phyloP scores from a whole-genome alignment of 2,329 filamentous ascomycete species.

The Alternaria solani region DNA sequence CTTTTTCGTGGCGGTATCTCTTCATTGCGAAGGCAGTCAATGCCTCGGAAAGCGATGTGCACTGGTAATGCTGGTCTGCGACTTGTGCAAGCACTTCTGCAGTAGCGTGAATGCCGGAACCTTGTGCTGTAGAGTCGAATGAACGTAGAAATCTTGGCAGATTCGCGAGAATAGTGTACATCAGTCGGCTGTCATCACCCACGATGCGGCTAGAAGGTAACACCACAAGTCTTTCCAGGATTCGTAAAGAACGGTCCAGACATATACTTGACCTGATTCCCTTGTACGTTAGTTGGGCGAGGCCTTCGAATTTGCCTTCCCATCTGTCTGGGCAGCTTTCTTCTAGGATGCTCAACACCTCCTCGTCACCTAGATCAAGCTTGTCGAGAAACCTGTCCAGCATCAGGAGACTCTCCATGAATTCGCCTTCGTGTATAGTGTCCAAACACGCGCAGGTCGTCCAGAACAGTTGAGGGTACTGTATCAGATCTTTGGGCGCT shows the following conservation, averaged over 20 bases:
- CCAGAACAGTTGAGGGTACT: slow-evolving; percentile 98
- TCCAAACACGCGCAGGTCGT: slow-evolving; percentile 95
- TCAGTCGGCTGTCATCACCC: slow-evolving; percentile 80
- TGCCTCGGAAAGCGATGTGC: slow-evolving; percentile 71
- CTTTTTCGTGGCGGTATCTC: slow-evolving; percentile 71
- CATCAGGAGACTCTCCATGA: slow-evolving; percentile 90
- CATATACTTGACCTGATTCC: slow-evolving; percentile 87
- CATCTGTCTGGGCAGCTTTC: slow-evolving; percentile 85
- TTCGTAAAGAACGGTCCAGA: slow-evolving; percentile 77
- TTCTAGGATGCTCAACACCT: slow-evolving; percentile 73
- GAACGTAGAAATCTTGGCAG: slow-evolving; percentile 83
- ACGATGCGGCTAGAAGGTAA: slow-evolving; percentile 82
- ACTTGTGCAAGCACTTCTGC: slow-evolving; percentile 75
- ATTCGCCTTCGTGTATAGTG: slow-evolving; percentile 95
- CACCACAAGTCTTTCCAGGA: slow-evolving; percentile 79
- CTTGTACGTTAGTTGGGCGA: slow-evolving; percentile 88
- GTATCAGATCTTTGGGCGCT: slow-evolving; percentile 77
- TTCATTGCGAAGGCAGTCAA: slow-evolving; percentile 74
- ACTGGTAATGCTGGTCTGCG: slow-evolving; percentile 77
- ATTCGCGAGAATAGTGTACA: slow-evolving; percentile 91
- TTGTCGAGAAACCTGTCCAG: slow-evolving; percentile 85
- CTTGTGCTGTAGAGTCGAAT: slow-evolving; percentile 71
- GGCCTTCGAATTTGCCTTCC: slow-evolving; percentile 87
- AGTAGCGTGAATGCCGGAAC: slow-evolving; percentile 60
- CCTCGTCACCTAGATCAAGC: slow-evolving; percentile 77